These are phyloP conservation scores for Nemania serpens DNA, from an alignment of 2,329 filamentous ascomycete species.

Conservation along the genomic window DNA sequence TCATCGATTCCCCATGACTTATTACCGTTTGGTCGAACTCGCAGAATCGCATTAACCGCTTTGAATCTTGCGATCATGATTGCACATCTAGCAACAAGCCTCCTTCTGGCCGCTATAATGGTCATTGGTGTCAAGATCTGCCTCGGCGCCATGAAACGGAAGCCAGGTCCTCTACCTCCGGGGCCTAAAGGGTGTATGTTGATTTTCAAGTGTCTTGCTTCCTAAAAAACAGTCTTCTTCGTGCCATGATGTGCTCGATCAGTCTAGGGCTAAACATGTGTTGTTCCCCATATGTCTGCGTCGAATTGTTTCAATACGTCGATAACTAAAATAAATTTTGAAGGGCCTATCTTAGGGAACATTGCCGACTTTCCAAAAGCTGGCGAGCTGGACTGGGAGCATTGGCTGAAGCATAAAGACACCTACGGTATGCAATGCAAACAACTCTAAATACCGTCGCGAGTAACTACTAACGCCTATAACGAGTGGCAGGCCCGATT, in stretches of 20 bases:
- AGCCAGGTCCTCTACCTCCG: neutral
- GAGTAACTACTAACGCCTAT: neutral
- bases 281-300: neutral
- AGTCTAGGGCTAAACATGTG: neutral
- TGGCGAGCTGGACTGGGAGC: constrained; percentile 43
- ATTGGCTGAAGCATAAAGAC: constrained; percentile 49
- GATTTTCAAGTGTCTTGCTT: neutral
- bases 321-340: neutral
- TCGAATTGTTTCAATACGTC: neutral
- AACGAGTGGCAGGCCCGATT: constrained; percentile 36
- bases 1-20: neutral
- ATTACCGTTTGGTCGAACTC: neutral
- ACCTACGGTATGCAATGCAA: constrained; percentile 34
- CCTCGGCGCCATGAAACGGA: neutral
- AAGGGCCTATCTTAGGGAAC: neutral
- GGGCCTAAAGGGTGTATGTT: neutral
- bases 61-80: neutral
- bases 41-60: neutral
- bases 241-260: neutral
- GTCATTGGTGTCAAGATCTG: neutral
- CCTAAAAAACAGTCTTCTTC: neutral
- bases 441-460: neutral
- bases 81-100: neutral
- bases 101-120: constrained; percentile 3
- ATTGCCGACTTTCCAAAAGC: neutral